Conservation (phyloP, 2,329 filamentous ascomycete species). For the Clarireedia monteithiana region DNA sequence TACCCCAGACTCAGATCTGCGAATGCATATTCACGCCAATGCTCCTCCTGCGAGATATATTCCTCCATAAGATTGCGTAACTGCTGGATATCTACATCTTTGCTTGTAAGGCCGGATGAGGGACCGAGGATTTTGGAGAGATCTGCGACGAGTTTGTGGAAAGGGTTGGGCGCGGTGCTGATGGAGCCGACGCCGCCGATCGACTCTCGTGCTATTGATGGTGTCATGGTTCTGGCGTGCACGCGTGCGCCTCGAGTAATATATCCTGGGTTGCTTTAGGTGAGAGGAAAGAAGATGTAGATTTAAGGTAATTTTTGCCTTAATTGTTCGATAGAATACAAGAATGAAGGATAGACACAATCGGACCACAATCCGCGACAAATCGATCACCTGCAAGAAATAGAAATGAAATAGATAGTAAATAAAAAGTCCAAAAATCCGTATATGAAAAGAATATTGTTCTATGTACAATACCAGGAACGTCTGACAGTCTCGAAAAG, state of each 20-base stretch:
- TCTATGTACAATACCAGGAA: too few relatives aligned
- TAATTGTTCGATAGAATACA: too few relatives aligned
- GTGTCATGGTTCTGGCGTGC: neutral
- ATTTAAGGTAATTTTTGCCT: too few relatives aligned
- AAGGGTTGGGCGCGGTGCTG: slow-evolving; percentile 38
- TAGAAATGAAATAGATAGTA: too few relatives aligned
- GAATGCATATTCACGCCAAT: slow-evolving; percentile 72
- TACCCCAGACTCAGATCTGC: slow-evolving; percentile 64
- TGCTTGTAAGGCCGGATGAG: slow-evolving; percentile 73
- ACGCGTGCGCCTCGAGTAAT: neutral
- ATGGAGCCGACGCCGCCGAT: neutral
- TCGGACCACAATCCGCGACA: too few relatives aligned
- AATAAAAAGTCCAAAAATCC: too few relatives aligned
- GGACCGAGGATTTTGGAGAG: slow-evolving; percentile 70
- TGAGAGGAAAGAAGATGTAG: too few relatives aligned
- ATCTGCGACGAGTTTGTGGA: slow-evolving; percentile 64
- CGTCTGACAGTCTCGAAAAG: too few relatives aligned
- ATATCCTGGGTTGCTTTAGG: too few relatives aligned
- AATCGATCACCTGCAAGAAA: too few relatives aligned
- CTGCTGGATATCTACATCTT: slow-evolving; percentile 68
- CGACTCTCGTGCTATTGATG: slow-evolving; percentile 1
- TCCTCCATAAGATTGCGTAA: slow-evolving; percentile 65
- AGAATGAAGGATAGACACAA: too few relatives aligned
- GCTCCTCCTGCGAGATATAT: slow-evolving; percentile 59
- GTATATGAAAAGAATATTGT: too few relatives aligned